These are phyloP conservation scores for Aspergillus udagawae DNA, from an alignment of 2,329 filamentous ascomycete genomes.

Conservation along the genomic window DNA sequence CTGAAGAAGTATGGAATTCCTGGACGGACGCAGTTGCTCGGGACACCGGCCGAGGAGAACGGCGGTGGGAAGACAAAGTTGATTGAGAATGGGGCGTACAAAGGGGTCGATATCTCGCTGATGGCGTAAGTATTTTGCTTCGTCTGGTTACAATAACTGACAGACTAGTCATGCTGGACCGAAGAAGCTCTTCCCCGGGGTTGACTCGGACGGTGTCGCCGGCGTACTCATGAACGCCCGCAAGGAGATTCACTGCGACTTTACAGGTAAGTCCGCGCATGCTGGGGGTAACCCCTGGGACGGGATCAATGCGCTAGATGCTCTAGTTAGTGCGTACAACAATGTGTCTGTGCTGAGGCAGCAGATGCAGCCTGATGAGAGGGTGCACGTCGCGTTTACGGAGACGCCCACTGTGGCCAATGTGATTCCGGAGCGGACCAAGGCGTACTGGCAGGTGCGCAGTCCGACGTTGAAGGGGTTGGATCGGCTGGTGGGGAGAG, in stretches of 20 bases:
- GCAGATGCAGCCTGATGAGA: conserved; percentile 51
- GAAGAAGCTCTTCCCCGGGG: conserved; percentile 23
- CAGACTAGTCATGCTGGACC: conserved; percentile 21
- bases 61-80: conserved; percentile 40
- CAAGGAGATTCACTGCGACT: conserved; percentile 37
- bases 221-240: conserved; percentile 31
- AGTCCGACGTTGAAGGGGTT: conserved; percentile 43
- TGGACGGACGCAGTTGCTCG: conserved; percentile 32
- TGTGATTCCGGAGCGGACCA: conserved; percentile 52
- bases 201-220: conserved; percentile 20
- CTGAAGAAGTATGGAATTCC: conserved; percentile 41
- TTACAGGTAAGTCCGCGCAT: conserved; percentile 52
- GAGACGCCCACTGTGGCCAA: conserved; percentile 53
- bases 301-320: conserved; percentile 58
- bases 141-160: not conserved
- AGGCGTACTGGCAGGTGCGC: conserved; percentile 45
- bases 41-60: conserved; percentile 38
- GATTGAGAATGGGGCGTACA: conserved; percentile 43
- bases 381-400: conserved; percentile 53
- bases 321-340: conserved; percentile 46
- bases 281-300: conserved; percentile 57
- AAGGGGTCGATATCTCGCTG: conserved; percentile 38
- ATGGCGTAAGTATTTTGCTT: conserved; percentile 35
- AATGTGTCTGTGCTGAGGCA: conserved; percentile 52
- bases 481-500: conserved; percentile 23